Conservation (phyloP, 495 filamentous ascomycete genomes). For the Astrothelium subdiscretum region DNA sequence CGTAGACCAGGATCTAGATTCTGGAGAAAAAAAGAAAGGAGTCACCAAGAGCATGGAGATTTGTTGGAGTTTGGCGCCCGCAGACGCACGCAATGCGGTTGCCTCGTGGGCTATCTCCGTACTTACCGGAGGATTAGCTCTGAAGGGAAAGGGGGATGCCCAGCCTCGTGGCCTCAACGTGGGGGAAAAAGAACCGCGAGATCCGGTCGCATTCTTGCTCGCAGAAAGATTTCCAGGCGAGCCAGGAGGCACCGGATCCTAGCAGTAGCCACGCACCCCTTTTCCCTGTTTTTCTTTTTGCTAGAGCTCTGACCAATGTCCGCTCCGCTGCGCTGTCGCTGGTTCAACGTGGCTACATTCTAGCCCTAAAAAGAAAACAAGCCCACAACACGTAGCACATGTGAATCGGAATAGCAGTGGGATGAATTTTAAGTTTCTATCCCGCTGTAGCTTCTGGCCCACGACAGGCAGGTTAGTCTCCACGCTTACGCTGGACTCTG, state of each 20-base stretch:
- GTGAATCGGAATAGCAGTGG: not conserved
- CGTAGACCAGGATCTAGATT: not conserved
- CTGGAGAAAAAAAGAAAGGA: not conserved
- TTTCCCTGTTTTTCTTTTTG: slow-evolving; percentile 7
- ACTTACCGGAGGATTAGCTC: not conserved
- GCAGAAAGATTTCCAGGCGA: not conserved
- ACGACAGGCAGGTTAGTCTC: not conserved
- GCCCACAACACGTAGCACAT: not conserved
- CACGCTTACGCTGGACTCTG: not conserved
- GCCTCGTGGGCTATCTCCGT: not conserved
- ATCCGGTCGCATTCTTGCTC: not conserved
- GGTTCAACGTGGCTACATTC: not conserved
- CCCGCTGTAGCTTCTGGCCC: not conserved
- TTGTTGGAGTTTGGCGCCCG: not conserved
- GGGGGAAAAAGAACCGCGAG: not conserved
- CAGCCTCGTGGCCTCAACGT: slow-evolving; percentile 1
- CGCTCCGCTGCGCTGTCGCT: too few species aligned
- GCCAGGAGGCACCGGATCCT: slow-evolving; percentile 5
- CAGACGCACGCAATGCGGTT: too few species aligned
- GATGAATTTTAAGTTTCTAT: not conserved
- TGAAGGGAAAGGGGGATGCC: not conserved
- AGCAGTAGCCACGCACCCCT: slow-evolving; percentile 7
- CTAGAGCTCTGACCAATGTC: not conserved
- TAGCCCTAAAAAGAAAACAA: not conserved
- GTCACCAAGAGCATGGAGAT: too few species aligned